Conservation (phyloP, 257 asterid species). For the Solanum dulcamara region DNA sequence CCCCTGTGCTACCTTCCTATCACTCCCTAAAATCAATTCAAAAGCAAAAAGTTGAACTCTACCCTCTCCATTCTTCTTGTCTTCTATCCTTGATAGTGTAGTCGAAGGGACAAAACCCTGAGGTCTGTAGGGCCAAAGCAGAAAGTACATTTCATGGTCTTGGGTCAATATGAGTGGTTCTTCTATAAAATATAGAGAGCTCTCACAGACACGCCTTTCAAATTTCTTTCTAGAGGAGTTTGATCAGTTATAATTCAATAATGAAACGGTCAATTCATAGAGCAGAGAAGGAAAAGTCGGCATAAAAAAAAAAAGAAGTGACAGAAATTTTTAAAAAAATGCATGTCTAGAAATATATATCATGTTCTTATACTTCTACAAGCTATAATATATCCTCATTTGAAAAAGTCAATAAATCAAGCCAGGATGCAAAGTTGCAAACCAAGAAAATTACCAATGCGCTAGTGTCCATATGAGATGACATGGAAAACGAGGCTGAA, state of each 20-base stretch:
- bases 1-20: not conserved
- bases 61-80: not conserved
- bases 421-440: not conserved
- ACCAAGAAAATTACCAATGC: conserved; percentile 23
- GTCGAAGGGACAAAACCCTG: not conserved
- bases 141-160: not conserved
- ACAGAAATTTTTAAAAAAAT: not conserved
- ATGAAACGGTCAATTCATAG: not conserved
- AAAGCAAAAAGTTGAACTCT: not conserved
- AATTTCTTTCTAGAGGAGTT: not conserved
- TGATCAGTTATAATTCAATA: not conserved
- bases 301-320: not conserved
- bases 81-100: not conserved
- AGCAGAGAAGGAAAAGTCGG: not conserved
- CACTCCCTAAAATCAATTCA: not conserved
- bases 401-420: not conserved
- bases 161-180: not conserved
- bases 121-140: not conserved
- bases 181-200: not conserved
- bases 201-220: not conserved
- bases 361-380: not conserved
- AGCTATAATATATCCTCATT: not conserved
- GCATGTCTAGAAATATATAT: not conserved
- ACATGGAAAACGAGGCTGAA: conserved; percentile 24
- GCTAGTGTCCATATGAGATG: conserved; percentile 34